phyloP scores from a whole-genome alignment of 352 stramenopile genomes.

The Globisporangium viniferum region DNA sequence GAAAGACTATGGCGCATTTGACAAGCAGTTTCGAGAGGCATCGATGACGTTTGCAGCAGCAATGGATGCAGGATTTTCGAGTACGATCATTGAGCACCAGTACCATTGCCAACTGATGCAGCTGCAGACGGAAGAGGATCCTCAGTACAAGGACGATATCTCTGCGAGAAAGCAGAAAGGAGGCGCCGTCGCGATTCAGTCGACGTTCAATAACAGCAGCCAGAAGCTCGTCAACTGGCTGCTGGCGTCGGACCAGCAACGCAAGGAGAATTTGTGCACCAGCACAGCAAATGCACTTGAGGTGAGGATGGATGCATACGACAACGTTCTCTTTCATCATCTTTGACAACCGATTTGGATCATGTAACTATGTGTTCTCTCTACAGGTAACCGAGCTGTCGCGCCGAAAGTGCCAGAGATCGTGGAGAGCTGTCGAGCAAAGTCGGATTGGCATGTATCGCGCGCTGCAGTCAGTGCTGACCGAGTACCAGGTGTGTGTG shows the following conservation, averaged over 20 bases:
- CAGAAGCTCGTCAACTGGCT: constrained; percentile 83
- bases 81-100: constrained; percentile 61
- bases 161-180: constrained; percentile 8
- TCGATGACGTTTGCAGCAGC: constrained; percentile 52
- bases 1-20: constrained; percentile 64
- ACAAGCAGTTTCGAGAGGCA: constrained; percentile 72
- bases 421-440: constrained; percentile 60
- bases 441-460: constrained; percentile 70
- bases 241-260: constrained; percentile 56
- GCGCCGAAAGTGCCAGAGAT: constrained; percentile 55
- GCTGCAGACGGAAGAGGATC: constrained; percentile 27
- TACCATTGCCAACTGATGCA: constrained; percentile 52
- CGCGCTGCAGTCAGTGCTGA: constrained; percentile 62
- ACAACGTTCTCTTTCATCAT: not conserved
- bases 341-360: not conserved
- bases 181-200: constrained; percentile 26
- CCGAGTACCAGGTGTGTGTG: constrained; percentile 69
- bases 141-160: constrained; percentile 5
- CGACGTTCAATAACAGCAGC: constrained; percentile 52
- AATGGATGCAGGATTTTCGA: constrained; percentile 77
- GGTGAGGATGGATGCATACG: constrained; percentile 22
- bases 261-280: constrained; percentile 64
- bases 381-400: constrained; percentile 59
- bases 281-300: constrained; percentile 58
- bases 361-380: not conserved